These are phyloP conservation scores for Camellia lanceoleosa DNA, from an alignment of 148 eudicot species.

Conservation along the genomic window DNA sequence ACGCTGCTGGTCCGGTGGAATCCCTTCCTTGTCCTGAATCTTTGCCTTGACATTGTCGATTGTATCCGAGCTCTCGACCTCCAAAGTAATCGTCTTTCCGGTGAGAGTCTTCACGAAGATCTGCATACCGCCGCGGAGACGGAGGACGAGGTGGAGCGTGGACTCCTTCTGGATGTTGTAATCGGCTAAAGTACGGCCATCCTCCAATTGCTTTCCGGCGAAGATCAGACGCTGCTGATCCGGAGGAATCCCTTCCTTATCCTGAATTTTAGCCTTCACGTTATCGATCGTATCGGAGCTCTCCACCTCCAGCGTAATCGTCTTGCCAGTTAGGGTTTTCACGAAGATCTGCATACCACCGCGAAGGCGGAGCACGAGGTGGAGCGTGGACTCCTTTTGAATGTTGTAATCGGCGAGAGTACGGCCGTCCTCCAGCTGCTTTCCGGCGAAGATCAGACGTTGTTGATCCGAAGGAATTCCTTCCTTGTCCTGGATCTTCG, in stretches of 20 bases:
- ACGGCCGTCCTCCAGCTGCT: slow-evolving; percentile 23
- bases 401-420: slow-evolving; percentile 28
- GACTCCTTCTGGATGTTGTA: slow-evolving; percentile 17
- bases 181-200: slow-evolving; percentile 12
- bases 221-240: slow-evolving; percentile 10
- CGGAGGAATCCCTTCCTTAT: slow-evolving; percentile 8
- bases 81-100: slow-evolving; percentile 7
- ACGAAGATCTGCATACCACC: slow-evolving; percentile 9
- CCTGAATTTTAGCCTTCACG: slow-evolving; percentile 1
- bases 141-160: slow-evolving; percentile 14
- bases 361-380: slow-evolving; percentile 23
- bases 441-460: slow-evolving; percentile 27
- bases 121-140: slow-evolving; percentile 8
- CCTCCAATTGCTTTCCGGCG: slow-evolving; percentile 11
- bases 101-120: slow-evolving; percentile 9
- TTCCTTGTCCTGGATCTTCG: slow-evolving; percentile 23
- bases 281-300: slow-evolving; percentile 4
- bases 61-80: slow-evolving; percentile 9
- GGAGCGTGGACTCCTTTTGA: slow-evolving; percentile 27
- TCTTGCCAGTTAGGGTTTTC: slow-evolving; percentile 8
- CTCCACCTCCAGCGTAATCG: slow-evolving; percentile 3
- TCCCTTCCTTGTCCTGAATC: slow-evolving; percentile 11
- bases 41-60: slow-evolving; percentile 7
- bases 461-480: slow-evolving; percentile 23
- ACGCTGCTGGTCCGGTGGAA: slow-evolving; percentile 9